Evolutionary conservation across 257 asterid genomes (phyloP).

Genomic region (Perilla frutescens): DNA sequence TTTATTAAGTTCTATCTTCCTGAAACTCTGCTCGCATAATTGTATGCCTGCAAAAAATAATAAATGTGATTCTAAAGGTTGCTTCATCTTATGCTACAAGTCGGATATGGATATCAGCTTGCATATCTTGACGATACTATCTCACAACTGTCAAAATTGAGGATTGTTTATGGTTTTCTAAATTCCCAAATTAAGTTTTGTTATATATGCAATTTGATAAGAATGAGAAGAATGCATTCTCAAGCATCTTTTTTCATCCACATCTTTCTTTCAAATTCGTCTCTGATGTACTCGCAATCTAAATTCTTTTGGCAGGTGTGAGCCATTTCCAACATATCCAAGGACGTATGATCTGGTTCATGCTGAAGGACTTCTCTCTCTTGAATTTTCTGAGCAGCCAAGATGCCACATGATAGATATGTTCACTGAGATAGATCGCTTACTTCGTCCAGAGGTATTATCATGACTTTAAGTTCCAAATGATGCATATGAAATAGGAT

Average conservation of each 20-base stretch:
- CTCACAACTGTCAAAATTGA: too few species aligned
- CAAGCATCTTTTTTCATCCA: background rate
- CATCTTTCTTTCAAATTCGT: conserved; percentile 11
- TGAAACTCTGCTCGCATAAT: conserved; percentile 14
- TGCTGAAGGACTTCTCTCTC: conserved; percentile 86
- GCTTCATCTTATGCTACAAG: too few species aligned
- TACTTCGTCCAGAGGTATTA: conserved; percentile 98
- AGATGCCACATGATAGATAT: conserved; percentile 80
- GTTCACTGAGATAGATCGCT: conserved; percentile 87
- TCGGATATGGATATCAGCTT: too few species aligned
- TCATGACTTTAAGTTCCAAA: conserved; percentile 12
- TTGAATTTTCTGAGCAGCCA: conserved; percentile 76
- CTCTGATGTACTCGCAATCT: conserved; percentile 18
- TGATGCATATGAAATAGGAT: background rate
- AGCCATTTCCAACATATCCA: conserved; percentile 95
- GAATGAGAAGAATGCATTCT: too few species aligned
- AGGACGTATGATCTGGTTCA: conserved; percentile 98
- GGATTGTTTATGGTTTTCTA: too few species aligned
- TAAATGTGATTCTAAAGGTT: too few species aligned
- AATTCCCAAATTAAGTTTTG: background rate
- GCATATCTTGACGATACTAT: too few species aligned
- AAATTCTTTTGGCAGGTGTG: conserved; percentile 72
- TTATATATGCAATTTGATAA: too few species aligned
- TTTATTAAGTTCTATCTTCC: background rate
- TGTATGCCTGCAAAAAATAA: background rate